A percentile compares a stretch with the other conserved stretches of the same genome.
These are phyloP conservation scores for Lipomyces yamadae DNA, from an alignment of 805 yeast genomes.

Conservation along the genomic window DNA sequence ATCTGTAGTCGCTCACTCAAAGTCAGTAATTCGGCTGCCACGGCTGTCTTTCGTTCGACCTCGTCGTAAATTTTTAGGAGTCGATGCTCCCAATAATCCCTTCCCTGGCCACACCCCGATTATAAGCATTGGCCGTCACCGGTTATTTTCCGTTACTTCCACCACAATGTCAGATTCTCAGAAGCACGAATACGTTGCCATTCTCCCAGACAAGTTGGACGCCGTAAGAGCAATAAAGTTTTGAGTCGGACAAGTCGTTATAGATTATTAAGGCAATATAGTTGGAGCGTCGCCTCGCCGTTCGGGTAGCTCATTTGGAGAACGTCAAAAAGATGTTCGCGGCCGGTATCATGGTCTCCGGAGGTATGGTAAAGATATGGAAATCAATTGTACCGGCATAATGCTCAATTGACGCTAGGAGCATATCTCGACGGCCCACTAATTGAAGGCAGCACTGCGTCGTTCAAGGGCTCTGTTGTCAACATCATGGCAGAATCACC, in stretches of 20 bases:
- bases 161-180: constrained; percentile 25
- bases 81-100: neutral
- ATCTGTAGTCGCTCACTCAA: neutral
- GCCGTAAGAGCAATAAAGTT: constrained; percentile 44
- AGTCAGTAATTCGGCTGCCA: neutral
- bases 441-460: constrained; percentile 32
- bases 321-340: constrained; percentile 43
- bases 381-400: neutral
- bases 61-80: no score
- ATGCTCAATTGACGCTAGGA: constrained; percentile 12
- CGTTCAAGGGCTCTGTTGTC: constrained; percentile 71
- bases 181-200: constrained; percentile 63
- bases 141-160: constrained; percentile 3
- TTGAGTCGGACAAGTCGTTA: neutral
- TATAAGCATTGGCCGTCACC: neutral
- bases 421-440: constrained; percentile 33
- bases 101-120: neutral
- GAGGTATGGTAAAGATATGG: constrained; percentile 29
- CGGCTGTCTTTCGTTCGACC: neutral
- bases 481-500: constrained; percentile 66
- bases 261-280: neutral
- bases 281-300: constrained; percentile 42
- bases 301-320: constrained; percentile 52
- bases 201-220: constrained; percentile 71
- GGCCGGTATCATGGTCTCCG: constrained; percentile 50